Percentiles rank a stretch among this genome's conserved stretches.
Conservation (phyloP, 2,329 filamentous ascomycete genomes). For the Fusarium sp. region DNA sequence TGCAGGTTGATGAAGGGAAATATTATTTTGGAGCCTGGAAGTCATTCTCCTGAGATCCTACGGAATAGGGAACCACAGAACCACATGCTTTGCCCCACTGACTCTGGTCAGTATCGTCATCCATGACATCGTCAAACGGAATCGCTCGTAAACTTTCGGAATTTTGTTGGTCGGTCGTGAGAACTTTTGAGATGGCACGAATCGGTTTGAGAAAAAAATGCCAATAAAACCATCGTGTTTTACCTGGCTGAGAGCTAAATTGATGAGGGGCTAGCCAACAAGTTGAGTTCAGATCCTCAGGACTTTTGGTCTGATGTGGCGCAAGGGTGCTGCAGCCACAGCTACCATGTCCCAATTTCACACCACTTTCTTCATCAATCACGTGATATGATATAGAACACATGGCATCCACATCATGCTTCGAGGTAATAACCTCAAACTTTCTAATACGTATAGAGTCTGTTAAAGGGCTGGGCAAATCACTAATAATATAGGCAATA, state of each 20-base stretch:
- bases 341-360: slow-evolving; percentile 24
- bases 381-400: slow-evolving; percentile 1
- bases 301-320: slow-evolving; percentile 9
- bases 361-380: not conserved
- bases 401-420: slow-evolving; percentile 21
- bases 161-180: not conserved
- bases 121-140: slow-evolving; percentile 30
- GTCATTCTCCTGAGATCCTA: slow-evolving; percentile 15
- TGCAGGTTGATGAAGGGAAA: slow-evolving; percentile 11
- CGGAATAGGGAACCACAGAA: slow-evolving; percentile 10
- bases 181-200: not conserved
- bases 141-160: not conserved
- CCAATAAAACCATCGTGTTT: not conserved
- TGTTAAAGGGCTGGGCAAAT: not conserved
- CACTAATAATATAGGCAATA: no score
- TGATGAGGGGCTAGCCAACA: not conserved
- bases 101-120: slow-evolving; percentile 37
- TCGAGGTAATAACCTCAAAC: slow-evolving; percentile 1
- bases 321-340: slow-evolving; percentile 20
- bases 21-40: slow-evolving; percentile 8
- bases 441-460: not conserved
- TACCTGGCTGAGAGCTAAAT: not conserved
- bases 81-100: slow-evolving; percentile 37
- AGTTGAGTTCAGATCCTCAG: not conserved
- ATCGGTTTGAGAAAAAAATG: not conserved